Conservation (phyloP, 176 grass and related monocot genomes). For the Triticum timopheevii region DNA sequence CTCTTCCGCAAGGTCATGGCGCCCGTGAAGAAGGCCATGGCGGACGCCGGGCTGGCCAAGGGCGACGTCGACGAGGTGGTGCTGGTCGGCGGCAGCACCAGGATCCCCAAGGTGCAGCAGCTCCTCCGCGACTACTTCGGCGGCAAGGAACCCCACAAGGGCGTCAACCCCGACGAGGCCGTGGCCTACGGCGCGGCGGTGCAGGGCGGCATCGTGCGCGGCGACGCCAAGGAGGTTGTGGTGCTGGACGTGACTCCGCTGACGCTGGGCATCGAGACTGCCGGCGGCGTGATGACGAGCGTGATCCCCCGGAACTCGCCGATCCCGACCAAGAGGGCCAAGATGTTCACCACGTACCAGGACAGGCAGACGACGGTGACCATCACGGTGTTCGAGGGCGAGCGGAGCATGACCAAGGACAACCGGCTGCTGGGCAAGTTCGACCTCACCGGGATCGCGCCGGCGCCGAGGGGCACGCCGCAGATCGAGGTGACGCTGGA, state of each 20-base stretch:
- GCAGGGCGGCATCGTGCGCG: constrained; percentile 57
- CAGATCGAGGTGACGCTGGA: constrained; percentile 42
- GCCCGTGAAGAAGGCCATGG: constrained; percentile 74
- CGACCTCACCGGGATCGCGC: constrained; percentile 61
- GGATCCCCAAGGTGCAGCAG: constrained; percentile 82
- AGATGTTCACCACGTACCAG: constrained; percentile 67
- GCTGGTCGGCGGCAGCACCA: constrained; percentile 75
- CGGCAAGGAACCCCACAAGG: constrained; percentile 57
- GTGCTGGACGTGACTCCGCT: constrained; percentile 63
- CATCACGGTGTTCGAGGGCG: constrained; percentile 66
- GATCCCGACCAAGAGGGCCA: constrained; percentile 63
- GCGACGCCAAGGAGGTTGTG: constrained; percentile 47
- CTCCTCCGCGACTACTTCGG: constrained; percentile 66
- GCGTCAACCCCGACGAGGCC: constrained; percentile 64
- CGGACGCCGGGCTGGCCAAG: constrained; percentile 61
- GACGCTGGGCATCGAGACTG: constrained; percentile 73
- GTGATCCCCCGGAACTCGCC: constrained; percentile 64
- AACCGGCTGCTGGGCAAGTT: constrained; percentile 60
- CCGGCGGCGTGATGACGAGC: constrained; percentile 69
- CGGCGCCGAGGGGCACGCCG: constrained; percentile 41
- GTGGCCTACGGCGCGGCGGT: constrained; percentile 62
- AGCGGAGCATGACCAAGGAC: constrained; percentile 69
- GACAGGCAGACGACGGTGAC: constrained; percentile 63
- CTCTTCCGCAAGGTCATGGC: constrained; percentile 79
- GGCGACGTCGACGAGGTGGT: constrained; percentile 63